Evolutionary conservation across 352 stramenopile species (phyloP), one percentile per base, ranked within the genome.

Genomic region (Phytophthora ramorum): DNA sequence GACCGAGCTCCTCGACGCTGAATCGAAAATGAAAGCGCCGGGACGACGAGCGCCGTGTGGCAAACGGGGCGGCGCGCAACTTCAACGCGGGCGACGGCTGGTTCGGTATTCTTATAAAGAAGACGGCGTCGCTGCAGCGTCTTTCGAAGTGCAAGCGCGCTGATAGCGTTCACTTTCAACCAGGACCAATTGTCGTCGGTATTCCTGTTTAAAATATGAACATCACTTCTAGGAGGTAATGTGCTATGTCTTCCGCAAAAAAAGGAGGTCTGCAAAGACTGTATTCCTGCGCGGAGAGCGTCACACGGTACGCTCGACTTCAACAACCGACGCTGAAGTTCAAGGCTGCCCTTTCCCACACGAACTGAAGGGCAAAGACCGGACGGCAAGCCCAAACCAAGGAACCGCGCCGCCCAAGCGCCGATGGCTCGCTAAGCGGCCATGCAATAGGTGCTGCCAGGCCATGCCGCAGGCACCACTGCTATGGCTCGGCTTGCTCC

Each of bases 11-110:
- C 56, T 60, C 55, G 17, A 19, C 54, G 66, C 61, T 54, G 38
- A 71, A 64, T 71, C 46, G 52, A 66, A 71, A 75, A 68, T 75
- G 67, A 71, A 54, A 54, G 40, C 52, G 61, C 61, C 53, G 61
- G 61, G 61, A 69, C 60, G 52, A 28, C 16, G 20, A 41, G 35
- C 57, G 47, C 47, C 28, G 47, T 19, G 48, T 32, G 35, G 30
- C 58, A 65, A 50, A 63, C 52, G 46, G 51, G 53, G 34, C 52
- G 40, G 14, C 26, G 7, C 17, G 17, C 59, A 69, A 63, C 60
- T 69, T 69, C 60, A 68, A 68, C 38, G n/a, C 38, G 37, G 5
- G 30, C 30, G 5, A 2, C 24, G 5, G 32, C 32, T 37, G 32
- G 32, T 7, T 37, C 32, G 32, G 32, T 13, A 24, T 22, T 24